phyloP scores from a whole-genome alignment of 2,329 filamentous ascomycete species.

The Fusarium agapanthi region DNA sequence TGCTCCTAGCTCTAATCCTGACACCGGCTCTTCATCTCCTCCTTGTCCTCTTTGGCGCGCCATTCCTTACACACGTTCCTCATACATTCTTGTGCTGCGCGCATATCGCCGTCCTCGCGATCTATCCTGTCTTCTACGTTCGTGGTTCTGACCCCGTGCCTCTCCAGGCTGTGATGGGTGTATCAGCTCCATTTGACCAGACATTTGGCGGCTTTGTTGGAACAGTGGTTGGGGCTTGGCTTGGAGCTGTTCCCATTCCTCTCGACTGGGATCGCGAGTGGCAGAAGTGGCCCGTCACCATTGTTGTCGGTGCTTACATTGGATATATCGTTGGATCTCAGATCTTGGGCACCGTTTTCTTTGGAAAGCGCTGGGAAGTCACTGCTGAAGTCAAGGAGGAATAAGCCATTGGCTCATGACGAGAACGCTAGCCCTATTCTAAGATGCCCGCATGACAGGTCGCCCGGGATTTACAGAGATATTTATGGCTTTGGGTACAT shows the following conservation, averaged over 20 bases:
- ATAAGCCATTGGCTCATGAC: constrained; percentile 11
- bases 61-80: constrained; percentile 79
- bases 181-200: constrained; percentile 79
- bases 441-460: background rate
- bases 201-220: constrained; percentile 86
- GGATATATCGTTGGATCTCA: constrained; percentile 79
- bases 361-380: constrained; percentile 54
- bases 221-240: constrained; percentile 82
- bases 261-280: constrained; percentile 99
- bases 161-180: constrained; percentile 76
- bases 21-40: constrained; percentile 69
- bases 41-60: constrained; percentile 90
- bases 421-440: background rate
- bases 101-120: constrained; percentile 81
- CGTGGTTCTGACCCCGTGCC: constrained; percentile 78
- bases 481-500: background rate
- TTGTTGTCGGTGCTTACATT: constrained; percentile 82
- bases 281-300: constrained; percentile 97
- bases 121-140: constrained; percentile 84
- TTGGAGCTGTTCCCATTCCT: constrained; percentile 93
- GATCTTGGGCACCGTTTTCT: constrained; percentile 61
- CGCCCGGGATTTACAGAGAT: background rate
- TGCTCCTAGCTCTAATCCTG: constrained; percentile 73
- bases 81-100: constrained; percentile 84
- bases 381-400: constrained; percentile 42